Percentiles rank a stretch among this genome's conserved stretches.
Evolutionary conservation across 1,284 basidiomycete species (phyloP).

Genomic region (Rhodotorula sp.): DNA sequence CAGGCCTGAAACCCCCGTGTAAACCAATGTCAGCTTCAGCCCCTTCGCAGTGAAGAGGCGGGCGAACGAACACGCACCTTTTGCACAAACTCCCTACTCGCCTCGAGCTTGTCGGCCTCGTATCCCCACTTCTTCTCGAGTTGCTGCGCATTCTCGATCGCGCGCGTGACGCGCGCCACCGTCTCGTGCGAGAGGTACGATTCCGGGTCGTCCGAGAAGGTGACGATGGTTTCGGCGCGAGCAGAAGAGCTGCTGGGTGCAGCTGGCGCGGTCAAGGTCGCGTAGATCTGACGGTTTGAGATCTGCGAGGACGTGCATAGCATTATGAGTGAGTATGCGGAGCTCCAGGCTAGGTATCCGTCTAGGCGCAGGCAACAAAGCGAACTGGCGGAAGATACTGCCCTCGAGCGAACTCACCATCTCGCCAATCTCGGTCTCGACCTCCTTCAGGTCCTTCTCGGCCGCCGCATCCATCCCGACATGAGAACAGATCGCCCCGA

Average conservation of each 20-base stretch:
- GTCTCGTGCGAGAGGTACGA: slow-evolving; percentile 31
- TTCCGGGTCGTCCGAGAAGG: slow-evolving; percentile 37
- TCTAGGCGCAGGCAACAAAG: not conserved
- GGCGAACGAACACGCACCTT: slow-evolving; percentile 19
- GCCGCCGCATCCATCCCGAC: slow-evolving; percentile 57
- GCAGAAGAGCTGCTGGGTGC: not conserved
- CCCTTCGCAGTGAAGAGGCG: too few species aligned
- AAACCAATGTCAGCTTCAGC: too few species aligned
- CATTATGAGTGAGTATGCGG: not conserved
- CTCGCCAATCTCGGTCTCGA: slow-evolving; percentile 61
- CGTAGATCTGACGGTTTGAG: slow-evolving; percentile 18
- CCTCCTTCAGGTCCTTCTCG: slow-evolving; percentile 53
- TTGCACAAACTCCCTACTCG: slow-evolving; percentile 32
- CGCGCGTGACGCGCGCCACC: slow-evolving; percentile 20
- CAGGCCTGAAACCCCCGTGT: not conserved
- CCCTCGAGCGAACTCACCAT: slow-evolving; percentile 60
- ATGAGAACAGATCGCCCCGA: slow-evolving; percentile 64
- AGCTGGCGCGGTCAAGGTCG: slow-evolving; percentile 5
- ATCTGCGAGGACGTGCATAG: slow-evolving; percentile 4
- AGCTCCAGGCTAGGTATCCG: not conserved
- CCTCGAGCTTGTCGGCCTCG: slow-evolving; percentile 14
- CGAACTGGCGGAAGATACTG: not conserved
- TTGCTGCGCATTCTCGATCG: slow-evolving; percentile 23
- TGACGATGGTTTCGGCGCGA: slow-evolving; percentile 11
- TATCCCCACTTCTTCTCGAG: slow-evolving; percentile 8